Percentiles rank a stretch among this genome's conserved stretches.
Evolutionary conservation across 345 rosid species (phyloP).

Genomic region (Linum lewisii): DNA sequence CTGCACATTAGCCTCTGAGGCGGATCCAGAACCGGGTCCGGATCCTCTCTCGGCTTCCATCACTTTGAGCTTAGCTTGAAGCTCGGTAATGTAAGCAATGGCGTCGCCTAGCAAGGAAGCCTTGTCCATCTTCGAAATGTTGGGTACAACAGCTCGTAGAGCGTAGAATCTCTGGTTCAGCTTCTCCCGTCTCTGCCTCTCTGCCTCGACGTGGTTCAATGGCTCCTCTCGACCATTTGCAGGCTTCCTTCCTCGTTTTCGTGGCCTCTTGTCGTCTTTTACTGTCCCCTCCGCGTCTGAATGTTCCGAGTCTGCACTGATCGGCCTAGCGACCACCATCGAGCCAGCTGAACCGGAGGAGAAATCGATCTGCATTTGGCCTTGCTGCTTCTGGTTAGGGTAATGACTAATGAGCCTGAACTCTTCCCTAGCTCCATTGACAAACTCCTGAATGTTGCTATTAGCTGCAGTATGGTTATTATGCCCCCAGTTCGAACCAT

Average conservation of each 20-base stretch:
- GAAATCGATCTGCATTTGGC: slow-evolving; percentile 67
- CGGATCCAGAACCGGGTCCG: slow-evolving; percentile 32
- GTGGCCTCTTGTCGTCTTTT: slow-evolving; percentile 63
- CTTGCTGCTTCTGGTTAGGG: slow-evolving; percentile 50
- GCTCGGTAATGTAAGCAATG: slow-evolving; percentile 87
- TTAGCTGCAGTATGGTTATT: slow-evolving; percentile 21
- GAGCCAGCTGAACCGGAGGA: slow-evolving; percentile 42
- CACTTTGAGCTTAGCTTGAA: slow-evolving; percentile 65
- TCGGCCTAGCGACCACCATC: slow-evolving; percentile 31
- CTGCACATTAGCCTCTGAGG: slow-evolving; percentile 14
- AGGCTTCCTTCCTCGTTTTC: slow-evolving; percentile 94
- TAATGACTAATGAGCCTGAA: slow-evolving; percentile 31
- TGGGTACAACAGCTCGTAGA: slow-evolving; percentile 90
- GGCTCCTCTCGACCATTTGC: slow-evolving; percentile 98
- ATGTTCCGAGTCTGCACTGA: slow-evolving; percentile 44
- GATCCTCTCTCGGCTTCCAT: slow-evolving; percentile 72
- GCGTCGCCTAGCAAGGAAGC: slow-evolving; percentile 93
- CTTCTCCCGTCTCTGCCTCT: slow-evolving; percentile 91
- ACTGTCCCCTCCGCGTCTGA: slow-evolving; percentile 49
- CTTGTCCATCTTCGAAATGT: slow-evolving; percentile 97
- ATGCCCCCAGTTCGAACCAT: slow-evolving; percentile 47
- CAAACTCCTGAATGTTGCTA: slow-evolving; percentile 41
- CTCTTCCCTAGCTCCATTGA: slow-evolving; percentile 39
- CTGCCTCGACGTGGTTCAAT: slow-evolving; percentile 95
- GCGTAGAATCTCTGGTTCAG: slow-evolving; percentile 92